Evolutionary conservation across 139 green algal genomes (phyloP).

Genomic region (Tetraselmis chui): DNA sequence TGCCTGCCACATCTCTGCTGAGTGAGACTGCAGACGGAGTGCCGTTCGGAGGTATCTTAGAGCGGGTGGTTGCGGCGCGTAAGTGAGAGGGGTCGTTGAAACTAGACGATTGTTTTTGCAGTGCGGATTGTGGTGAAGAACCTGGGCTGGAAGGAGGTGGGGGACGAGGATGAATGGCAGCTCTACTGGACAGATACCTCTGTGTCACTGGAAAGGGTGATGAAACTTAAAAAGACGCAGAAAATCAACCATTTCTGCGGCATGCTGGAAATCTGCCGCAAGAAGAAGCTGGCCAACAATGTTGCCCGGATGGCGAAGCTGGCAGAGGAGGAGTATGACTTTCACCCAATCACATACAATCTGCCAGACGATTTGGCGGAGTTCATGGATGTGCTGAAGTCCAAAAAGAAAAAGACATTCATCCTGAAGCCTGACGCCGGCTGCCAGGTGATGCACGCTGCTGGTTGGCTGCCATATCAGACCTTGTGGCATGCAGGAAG

Average conservation of each 20-base stretch:
- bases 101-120: constrained; percentile 3
- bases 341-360: constrained; percentile 55
- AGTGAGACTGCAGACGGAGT: not conserved
- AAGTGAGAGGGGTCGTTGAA: not conserved
- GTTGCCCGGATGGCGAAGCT: constrained; percentile 46
- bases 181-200: constrained; percentile 75
- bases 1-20: not conserved
- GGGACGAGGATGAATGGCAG: constrained; percentile 56
- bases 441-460: constrained; percentile 34
- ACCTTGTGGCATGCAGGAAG: constrained; percentile 22
- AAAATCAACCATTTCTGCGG: constrained; percentile 85
- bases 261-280: constrained; percentile 79
- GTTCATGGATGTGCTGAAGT: constrained; percentile 35
- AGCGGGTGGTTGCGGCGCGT: not conserved
- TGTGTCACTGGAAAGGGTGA: constrained; percentile 53
- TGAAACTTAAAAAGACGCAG: constrained; percentile 53
- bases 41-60: not conserved
- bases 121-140: constrained; percentile 52
- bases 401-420: constrained; percentile 51
- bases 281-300: constrained; percentile 65
- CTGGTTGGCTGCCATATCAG: not conserved
- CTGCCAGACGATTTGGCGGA: constrained; percentile 50
- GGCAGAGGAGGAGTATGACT: constrained; percentile 43
- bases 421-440: constrained; percentile 83
- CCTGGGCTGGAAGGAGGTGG: constrained; percentile 66